phyloP scores from a whole-genome alignment of 164 flowering plant genomes.

The Magnolia changhungtana region DNA sequence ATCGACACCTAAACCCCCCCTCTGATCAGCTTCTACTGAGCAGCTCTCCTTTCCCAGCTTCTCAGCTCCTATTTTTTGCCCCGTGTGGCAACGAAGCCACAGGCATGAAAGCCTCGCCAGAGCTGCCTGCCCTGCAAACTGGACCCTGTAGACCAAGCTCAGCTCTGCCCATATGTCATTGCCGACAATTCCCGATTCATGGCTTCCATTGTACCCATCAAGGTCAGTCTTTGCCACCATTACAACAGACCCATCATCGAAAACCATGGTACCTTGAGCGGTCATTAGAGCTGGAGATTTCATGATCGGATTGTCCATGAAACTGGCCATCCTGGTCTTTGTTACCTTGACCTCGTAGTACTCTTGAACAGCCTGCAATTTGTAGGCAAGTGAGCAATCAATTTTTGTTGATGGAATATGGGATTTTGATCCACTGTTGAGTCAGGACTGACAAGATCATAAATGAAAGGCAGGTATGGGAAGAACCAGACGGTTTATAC shows the following conservation, averaged over 20 bases:
- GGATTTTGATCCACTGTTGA: no score
- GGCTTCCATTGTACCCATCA: conserved; percentile 55
- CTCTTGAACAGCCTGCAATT: conserved; percentile 67
- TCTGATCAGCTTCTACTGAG: conserved; percentile 37
- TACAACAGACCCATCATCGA: conserved; percentile 73
- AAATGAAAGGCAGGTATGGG: no score
- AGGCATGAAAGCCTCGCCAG: conserved; percentile 62
- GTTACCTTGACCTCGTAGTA: conserved; percentile 46
- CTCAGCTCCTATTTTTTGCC: conserved; percentile 25
- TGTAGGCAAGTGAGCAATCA: background rate
- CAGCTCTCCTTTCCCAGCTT: conserved; percentile 35
- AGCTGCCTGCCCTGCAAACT: conserved; percentile 64
- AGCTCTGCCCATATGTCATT: conserved; percentile 55
- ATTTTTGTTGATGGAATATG: no score
- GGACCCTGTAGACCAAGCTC: conserved; percentile 52
- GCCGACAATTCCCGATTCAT: conserved; percentile 25
- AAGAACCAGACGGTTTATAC: no score
- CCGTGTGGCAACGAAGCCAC: conserved; percentile 47
- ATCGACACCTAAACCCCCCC: conserved; percentile 54
- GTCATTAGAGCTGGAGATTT: background rate
- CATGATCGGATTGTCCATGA: conserved; percentile 13
- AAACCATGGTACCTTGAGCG: background rate
- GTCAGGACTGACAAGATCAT: no score
- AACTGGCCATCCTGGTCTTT: conserved; percentile 11
- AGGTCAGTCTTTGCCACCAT: conserved; percentile 69